phyloP scores from a whole-genome alignment of 2,329 filamentous ascomycete genomes.

The Clonostachys byssicola region DNA sequence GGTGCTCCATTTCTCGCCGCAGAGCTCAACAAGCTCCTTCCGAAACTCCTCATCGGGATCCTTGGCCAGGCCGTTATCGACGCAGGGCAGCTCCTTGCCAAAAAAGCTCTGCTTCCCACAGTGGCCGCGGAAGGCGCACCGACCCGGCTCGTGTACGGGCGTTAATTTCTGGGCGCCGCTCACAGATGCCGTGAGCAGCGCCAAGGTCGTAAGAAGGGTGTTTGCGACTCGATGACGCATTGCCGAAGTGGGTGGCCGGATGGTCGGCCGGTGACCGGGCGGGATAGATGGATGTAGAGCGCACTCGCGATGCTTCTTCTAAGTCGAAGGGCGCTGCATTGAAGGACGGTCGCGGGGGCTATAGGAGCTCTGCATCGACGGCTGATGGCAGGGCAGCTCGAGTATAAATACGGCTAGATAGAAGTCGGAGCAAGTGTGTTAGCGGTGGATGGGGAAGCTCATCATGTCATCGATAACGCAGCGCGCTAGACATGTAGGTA shows the following conservation, averaged over 20 bases:
- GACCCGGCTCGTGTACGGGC: constrained; percentile 74
- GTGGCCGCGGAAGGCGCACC: constrained; percentile 86
- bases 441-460: no score
- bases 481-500: no score
- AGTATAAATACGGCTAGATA: no score
- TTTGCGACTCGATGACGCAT: constrained; percentile 4
- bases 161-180: constrained; percentile 28
- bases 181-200: constrained; percentile 6
- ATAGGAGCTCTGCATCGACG: no score
- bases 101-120: constrained; percentile 92
- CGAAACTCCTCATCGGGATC: constrained; percentile 69
- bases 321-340: neutral
- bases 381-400: no score
- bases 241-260: no score
- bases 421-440: no score
- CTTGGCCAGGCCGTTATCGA: constrained; percentile 81
- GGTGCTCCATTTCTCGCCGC: constrained; percentile 80
- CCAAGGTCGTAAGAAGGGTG: no score
- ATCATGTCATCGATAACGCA: no score
- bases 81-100: constrained; percentile 83
- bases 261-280: no score
- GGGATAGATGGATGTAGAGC: no score
- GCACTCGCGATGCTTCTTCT: no score
- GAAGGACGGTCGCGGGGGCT: neutral
- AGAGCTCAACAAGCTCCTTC: constrained; percentile 77